Evolutionary conservation across 2,329 filamentous ascomycete species (phyloP).

Genomic region (Fusarium pseudograminearum): DNA sequence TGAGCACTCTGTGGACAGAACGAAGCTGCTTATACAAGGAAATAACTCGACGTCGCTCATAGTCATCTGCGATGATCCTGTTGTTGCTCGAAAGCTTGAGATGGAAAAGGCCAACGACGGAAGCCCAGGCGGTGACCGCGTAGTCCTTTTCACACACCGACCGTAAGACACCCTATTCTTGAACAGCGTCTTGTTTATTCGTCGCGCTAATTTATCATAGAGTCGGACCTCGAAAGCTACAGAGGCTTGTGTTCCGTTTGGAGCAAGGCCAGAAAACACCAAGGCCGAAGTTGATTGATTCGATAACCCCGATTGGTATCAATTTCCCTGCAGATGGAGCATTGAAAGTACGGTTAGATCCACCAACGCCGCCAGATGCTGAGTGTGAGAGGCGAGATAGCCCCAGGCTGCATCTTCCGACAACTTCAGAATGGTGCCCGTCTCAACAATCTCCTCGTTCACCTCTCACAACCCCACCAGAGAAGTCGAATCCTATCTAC

Average conservation of each 20-base stretch:
- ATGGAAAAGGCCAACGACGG: not conserved
- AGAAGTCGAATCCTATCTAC: not conserved
- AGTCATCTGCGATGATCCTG: not conserved
- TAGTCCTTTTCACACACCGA: not conserved
- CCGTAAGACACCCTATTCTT: not conserved
- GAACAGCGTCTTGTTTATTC: accelerated
- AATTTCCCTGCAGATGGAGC: not conserved
- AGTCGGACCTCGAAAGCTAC: not conserved
- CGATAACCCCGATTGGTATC: not conserved
- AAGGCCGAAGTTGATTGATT: no score
- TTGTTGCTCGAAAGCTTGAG: not conserved
- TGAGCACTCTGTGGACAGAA: not conserved
- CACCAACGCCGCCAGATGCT: not conserved
- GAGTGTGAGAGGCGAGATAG: not conserved
- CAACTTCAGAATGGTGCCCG: no score
- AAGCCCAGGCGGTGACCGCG: not conserved
- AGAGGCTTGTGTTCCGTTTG: not conserved
- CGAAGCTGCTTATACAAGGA: not conserved
- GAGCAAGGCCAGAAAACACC: not conserved
- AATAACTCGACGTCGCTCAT: not conserved
- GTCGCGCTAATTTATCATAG: not conserved
- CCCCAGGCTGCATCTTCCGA: not conserved
- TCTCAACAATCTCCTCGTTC: not conserved
- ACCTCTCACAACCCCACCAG: not conserved
- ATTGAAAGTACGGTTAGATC: not conserved